Evolutionary conservation across 108 stramenopile genomes (phyloP).

Genomic region (Hondaea fermentalgiana): DNA sequence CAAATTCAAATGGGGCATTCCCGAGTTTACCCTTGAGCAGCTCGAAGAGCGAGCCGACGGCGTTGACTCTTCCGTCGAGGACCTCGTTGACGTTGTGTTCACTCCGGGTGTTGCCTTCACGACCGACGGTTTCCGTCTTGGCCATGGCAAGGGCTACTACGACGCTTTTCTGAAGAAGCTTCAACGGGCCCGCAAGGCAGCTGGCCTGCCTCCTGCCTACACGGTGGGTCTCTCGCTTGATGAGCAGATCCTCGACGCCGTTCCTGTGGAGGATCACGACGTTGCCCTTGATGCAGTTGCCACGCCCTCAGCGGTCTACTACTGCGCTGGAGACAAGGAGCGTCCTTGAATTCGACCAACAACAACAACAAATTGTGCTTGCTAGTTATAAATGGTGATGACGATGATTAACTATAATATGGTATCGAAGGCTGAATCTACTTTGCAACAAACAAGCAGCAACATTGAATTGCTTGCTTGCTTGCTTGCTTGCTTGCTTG

Average conservation of each 20-base stretch:
- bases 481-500: too few relatives aligned
- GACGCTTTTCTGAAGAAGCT: constrained; percentile 7
- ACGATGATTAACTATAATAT: too few relatives aligned
- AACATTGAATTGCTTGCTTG: too few relatives aligned
- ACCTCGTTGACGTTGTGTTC: not conserved
- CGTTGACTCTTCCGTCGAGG: not conserved
- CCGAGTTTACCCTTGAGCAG: not conserved
- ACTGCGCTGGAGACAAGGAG: not conserved
- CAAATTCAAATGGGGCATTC: not conserved
- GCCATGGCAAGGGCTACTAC: constrained; percentile 12
- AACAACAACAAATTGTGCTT: too few relatives aligned
- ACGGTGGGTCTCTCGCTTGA: not conserved
- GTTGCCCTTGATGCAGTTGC: not conserved
- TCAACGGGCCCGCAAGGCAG: not conserved
- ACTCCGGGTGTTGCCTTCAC: not conserved
- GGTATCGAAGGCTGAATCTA: too few relatives aligned
- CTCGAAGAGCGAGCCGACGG: not conserved
- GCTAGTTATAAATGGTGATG: too few relatives aligned
- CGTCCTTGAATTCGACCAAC: too few relatives aligned
- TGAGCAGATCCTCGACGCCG: not conserved
- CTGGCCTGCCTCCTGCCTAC: not conserved
- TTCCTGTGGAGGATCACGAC: not conserved
- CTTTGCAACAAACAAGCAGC: too few relatives aligned
- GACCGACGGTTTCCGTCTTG: not conserved
- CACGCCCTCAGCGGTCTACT: not conserved